Conservation (phyloP, 805 yeast genomes). For the Metschnikowia drakensbergensis region DNA sequence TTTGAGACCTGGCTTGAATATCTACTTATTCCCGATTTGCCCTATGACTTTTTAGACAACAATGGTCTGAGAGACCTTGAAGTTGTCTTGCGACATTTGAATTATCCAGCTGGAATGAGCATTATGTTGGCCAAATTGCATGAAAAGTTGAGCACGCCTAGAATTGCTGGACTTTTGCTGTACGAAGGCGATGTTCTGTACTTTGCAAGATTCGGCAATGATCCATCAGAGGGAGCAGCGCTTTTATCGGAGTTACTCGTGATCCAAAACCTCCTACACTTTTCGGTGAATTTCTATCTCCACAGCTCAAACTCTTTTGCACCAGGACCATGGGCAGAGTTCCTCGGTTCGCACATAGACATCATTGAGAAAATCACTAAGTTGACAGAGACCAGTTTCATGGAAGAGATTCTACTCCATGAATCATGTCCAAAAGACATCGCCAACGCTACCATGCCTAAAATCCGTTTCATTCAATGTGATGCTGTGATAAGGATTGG, state of each 20-base stretch:
- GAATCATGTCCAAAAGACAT: slow-evolving; percentile 17
- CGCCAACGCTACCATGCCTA: slow-evolving; percentile 1
- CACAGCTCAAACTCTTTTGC: slow-evolving; percentile 11
- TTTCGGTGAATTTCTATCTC: slow-evolving; percentile 40
- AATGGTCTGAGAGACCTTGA: slow-evolving; percentile 2
- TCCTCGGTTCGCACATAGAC: slow-evolving; percentile 5
- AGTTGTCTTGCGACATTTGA: not conserved
- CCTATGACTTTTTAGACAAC: slow-evolving; percentile 2
- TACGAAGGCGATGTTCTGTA: slow-evolving; percentile 29
- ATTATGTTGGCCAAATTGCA: not conserved
- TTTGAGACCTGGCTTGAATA: not conserved
- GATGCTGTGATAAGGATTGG: slow-evolving; percentile 3
- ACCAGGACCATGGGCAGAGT: slow-evolving; percentile 1
- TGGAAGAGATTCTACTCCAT: slow-evolving; percentile 57
- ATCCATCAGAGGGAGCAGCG: slow-evolving; percentile 26
- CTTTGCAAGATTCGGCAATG: slow-evolving; percentile 31
- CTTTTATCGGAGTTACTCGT: slow-evolving; percentile 34
- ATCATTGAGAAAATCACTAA: slow-evolving; percentile 40
- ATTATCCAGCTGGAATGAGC: not conserved
- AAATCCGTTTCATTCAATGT: not conserved
- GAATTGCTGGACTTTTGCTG: slow-evolving; percentile 27
- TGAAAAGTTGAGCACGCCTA: slow-evolving; percentile 23
- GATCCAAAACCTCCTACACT: slow-evolving; percentile 34
- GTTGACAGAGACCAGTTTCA: slow-evolving; percentile 47
- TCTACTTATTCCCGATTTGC: slow-evolving; percentile 2